Evolutionary conservation across 345 rosid genomes (phyloP).

Genomic region (Corchorus olitorius): DNA sequence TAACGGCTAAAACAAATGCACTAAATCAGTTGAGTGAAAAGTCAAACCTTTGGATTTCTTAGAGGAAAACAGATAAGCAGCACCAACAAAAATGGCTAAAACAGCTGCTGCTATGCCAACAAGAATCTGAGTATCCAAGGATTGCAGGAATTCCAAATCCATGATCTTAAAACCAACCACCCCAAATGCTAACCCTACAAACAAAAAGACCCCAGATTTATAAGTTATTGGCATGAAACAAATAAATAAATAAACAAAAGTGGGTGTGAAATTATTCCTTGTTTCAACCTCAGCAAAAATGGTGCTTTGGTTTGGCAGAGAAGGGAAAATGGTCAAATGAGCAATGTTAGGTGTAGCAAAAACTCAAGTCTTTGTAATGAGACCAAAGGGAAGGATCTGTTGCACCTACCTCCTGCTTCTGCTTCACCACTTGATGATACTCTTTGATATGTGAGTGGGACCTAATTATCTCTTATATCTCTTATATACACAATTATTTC

Average conservation of each 20-base stretch:
- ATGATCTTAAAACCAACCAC: slow-evolving; percentile 27
- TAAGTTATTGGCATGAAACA: not conserved
- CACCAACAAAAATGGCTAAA: slow-evolving; percentile 59
- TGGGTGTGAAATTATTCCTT: not conserved
- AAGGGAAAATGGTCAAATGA: not conserved
- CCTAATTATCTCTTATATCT: not conserved
- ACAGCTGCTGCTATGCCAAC: slow-evolving; percentile 76
- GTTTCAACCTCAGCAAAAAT: not conserved
- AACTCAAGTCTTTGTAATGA: not conserved
- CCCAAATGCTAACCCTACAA: not conserved
- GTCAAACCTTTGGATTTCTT: slow-evolving; percentile 70
- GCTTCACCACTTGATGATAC: not conserved
- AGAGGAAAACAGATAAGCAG: slow-evolving; percentile 58
- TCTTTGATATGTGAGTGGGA: not conserved
- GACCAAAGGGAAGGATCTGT: slow-evolving; percentile 3
- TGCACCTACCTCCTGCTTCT: slow-evolving; percentile 11
- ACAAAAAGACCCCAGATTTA: slow-evolving; percentile 15
- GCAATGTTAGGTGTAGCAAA: slow-evolving; percentile 2
- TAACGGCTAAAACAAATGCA: not conserved
- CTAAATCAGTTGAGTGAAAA: slow-evolving; percentile 8
- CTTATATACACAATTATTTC: not conserved
- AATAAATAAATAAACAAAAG: not conserved
- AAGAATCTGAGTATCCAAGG: slow-evolving; percentile 70
- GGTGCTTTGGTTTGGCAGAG: not conserved
- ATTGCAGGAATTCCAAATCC: slow-evolving; percentile 68